Evolutionary conservation across 805 yeast species (phyloP).

Genomic region (Candida coleopterorum): DNA sequence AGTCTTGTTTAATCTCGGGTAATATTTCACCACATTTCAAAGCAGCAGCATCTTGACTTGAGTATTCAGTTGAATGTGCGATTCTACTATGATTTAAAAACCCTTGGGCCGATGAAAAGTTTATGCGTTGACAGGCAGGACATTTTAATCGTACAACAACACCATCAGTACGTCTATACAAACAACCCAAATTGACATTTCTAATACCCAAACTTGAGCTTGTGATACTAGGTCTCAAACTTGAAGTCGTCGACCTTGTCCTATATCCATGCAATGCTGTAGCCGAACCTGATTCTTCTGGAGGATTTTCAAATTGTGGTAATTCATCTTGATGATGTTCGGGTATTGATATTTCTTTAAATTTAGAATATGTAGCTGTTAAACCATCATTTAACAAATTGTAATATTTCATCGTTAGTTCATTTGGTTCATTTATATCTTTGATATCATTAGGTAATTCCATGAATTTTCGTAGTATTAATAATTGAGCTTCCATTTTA

Average conservation of each 20-base stretch:
- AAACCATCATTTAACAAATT: constrained; percentile 32
- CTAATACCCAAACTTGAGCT: constrained; percentile 18
- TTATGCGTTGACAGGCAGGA: constrained; percentile 59
- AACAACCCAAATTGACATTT: constrained; percentile 38
- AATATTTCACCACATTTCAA: constrained; percentile 56
- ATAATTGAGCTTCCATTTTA: constrained; percentile 55
- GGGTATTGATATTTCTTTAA: constrained; percentile 6
- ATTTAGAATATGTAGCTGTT: constrained; percentile 22
- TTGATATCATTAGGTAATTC: constrained; percentile 36
- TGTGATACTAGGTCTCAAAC: constrained; percentile 48
- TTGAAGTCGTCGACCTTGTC: constrained; percentile 47
- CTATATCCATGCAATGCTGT: constrained; percentile 22
- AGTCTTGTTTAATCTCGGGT: constrained; percentile 53
- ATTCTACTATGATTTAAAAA: constrained; percentile 72
- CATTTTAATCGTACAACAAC: constrained; percentile 64
- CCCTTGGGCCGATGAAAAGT: constrained; percentile 77
- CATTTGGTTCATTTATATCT: constrained; percentile 41
- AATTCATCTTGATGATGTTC: not conserved
- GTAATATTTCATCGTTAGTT: constrained; percentile 40
- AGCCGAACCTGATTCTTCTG: not conserved
- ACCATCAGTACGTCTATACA: constrained; percentile 67
- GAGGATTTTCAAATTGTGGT: not conserved
- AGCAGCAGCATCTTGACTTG: constrained; percentile 73
- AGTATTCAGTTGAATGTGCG: constrained; percentile 66
- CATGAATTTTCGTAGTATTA: constrained; percentile 43